phyloP scores from a whole-genome alignment of 805 yeast species.

The Metschnikowia lachancei region DNA sequence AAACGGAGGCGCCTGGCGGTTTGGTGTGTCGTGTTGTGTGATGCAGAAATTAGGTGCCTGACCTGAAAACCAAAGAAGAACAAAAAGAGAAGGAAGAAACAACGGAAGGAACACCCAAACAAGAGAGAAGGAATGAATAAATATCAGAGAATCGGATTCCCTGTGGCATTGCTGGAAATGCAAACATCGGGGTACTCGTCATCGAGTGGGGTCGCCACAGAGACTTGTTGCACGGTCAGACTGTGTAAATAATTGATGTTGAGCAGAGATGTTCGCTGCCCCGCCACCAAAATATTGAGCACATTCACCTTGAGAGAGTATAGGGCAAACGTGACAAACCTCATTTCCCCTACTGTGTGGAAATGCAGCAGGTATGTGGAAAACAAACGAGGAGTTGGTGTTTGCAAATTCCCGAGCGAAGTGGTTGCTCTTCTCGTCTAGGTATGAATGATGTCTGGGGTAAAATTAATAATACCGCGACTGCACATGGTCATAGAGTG shows the following conservation, averaged over 20 bases:
- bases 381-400: too few relatives aligned
- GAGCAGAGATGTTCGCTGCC: conserved; percentile 33
- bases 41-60: neutral
- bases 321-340: conserved; percentile 31
- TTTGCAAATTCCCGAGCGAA: too few relatives aligned
- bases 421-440: too few relatives aligned
- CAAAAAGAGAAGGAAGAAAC: too few relatives aligned
- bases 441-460: neutral
- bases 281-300: conserved; percentile 34
- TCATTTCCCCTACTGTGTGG: conserved; percentile 33
- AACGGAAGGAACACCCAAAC: too few relatives aligned
- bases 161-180: conserved; percentile 30
- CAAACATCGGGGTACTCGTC: conserved; percentile 27
- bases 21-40: neutral
- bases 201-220: conserved; percentile 26
- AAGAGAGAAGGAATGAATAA: neutral
- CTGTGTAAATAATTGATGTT: conserved; percentile 34
- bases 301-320: conserved; percentile 39
- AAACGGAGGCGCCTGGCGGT: neutral
- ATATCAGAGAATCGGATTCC: conserved; percentile 24
- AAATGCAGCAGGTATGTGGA: neutral
- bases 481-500: neutral
- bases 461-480: neutral
- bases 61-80: too few relatives aligned
- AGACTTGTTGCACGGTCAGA: conserved; percentile 27